Conservation (phyloP, 192 early-diverging fungal species). For the Backusella tarrabulga region DNA sequence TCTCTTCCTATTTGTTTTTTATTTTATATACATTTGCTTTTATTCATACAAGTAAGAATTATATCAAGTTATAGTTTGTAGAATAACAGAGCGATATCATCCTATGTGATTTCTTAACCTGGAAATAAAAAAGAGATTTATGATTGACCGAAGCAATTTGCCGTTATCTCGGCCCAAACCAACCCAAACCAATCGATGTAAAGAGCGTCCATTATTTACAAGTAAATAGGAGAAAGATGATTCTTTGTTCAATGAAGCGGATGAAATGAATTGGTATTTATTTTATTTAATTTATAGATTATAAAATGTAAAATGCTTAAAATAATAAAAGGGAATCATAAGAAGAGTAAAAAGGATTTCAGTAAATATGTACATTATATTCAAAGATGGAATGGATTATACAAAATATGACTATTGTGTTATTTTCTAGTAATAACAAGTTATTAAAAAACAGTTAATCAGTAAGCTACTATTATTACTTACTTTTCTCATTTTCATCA, state of each 20-base stretch:
- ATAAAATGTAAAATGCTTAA: background rate
- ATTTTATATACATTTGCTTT: no score
- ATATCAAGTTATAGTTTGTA: no score
- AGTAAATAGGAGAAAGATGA: no score
- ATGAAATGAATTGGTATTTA: background rate
- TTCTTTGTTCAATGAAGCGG: background rate
- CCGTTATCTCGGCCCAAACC: background rate
- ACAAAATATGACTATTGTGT: background rate
- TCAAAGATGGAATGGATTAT: background rate
- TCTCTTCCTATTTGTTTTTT: no score
- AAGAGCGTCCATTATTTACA: background rate
- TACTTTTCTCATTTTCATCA: constrained; percentile 5
- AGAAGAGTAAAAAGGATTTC: background rate
- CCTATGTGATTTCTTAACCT: background rate
- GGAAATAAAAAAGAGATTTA: no score
- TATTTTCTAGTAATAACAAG: background rate
- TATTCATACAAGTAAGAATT: no score
- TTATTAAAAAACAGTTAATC: background rate
- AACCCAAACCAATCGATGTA: background rate
- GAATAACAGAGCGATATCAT: no score
- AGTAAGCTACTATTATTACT: background rate
- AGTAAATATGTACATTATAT: background rate
- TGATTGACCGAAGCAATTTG: no score
- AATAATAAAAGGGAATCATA: background rate
- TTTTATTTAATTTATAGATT: background rate